Evolutionary conservation across 345 rosid genomes (phyloP), one percentile per base, ranked within the genome.

Genomic region (Pistacia atlantica): DNA sequence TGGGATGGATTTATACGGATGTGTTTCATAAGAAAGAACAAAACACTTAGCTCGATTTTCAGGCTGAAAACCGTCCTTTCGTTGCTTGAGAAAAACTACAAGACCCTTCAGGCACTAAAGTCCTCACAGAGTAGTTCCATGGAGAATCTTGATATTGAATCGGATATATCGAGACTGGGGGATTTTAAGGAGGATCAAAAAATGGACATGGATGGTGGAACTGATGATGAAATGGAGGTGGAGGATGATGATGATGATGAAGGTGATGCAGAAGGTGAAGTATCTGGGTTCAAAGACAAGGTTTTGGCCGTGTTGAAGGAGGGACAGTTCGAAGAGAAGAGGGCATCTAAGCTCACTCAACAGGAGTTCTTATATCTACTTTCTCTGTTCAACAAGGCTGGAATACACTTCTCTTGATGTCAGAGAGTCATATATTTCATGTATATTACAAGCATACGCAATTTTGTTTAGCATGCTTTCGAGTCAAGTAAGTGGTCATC

Each of bases 21-120:
- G 61, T 95, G 99, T 84, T 95, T 95, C 84, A 93, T 88, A 48
- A 75, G 97, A 61, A 95, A 93, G 90, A 95, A 95, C 89, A 95
- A 89, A 75, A 95, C 98, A 2, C 84, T 93, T 4, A 91, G 99
- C 13, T 80, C 99, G 0, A 85, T 95, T 80, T 95, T 95, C 82
- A 87, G 84, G 84, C 89, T 86, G 80, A 95, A 91, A 61, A 81
- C 87, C 73, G 92, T 95, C 11, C 77, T 93, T 13, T 74, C 85
- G 0, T 70, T 86, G 84, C 86, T 95, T 12, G 97, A 91, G 79
- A 95, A 90, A 90, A 95, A 95, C 80, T 91, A 82, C 87, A 87
- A 85, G 86, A 95, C 98, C 18, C 78, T 95, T 71, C 98, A 90
- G 83, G 92, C 94, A 0, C 72, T 95, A 31, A 83, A 80, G 55